phyloP scores from a whole-genome alignment of 805 yeast species.

The Saccharomycopsis fibuligera region DNA sequence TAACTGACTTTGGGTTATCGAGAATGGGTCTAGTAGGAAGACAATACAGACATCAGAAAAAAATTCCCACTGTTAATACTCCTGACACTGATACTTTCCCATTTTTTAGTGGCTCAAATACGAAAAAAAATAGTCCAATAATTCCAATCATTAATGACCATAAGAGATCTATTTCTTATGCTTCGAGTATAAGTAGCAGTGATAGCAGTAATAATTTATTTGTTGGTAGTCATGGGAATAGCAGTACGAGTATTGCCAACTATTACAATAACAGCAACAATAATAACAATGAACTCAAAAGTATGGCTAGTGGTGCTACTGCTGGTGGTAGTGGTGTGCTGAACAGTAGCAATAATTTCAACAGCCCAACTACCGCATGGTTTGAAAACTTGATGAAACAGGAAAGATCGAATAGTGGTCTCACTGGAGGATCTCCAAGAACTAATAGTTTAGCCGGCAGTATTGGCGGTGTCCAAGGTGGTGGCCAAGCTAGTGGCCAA shows the following conservation, averaged over 20 bases:
- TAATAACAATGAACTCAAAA: background rate
- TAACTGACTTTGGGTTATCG: conserved; percentile 93
- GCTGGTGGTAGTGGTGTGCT: background rate
- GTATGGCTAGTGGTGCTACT: background rate
- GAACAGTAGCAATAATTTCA: conserved; percentile 2
- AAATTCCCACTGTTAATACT: conserved; percentile 2
- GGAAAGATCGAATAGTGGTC: conserved; percentile 19
- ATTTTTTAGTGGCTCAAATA: background rate
- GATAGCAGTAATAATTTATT: conserved; percentile 22
- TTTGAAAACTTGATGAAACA: conserved; percentile 26
- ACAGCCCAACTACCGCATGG: conserved; percentile 27
- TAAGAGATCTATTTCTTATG: conserved; percentile 21
- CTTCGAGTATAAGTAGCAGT: conserved; percentile 26
- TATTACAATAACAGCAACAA: background rate
- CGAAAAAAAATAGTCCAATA: conserved; percentile 9
- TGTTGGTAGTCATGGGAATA: background rate
- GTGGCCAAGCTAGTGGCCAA: too few species aligned
- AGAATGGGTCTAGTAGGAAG: conserved; percentile 83
- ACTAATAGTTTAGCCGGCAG: conserved; percentile 10
- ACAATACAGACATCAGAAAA: conserved; percentile 39
- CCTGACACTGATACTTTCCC: conserved; percentile 16
- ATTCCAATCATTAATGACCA: conserved; percentile 17
- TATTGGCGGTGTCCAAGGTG: too few species aligned
- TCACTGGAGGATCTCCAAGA: conserved; percentile 13
- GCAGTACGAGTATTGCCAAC: background rate